Conservation (phyloP, 2,329 filamentous ascomycete species). For the Chaetothyriales sp. region DNA sequence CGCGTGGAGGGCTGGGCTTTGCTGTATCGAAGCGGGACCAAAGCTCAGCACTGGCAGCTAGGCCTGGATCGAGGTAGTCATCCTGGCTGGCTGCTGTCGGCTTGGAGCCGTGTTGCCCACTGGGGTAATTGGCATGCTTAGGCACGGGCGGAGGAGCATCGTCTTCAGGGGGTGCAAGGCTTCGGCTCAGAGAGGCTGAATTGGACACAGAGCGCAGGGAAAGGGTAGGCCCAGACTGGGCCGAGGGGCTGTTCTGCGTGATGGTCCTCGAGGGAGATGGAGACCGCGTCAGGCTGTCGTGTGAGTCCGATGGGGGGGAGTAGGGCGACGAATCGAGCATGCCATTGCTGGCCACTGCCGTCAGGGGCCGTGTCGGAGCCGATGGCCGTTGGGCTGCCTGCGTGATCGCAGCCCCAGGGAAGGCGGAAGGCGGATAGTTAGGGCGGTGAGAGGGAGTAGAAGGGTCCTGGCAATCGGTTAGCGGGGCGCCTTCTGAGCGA, state of each 20-base stretch:
- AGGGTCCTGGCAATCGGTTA: not conserved
- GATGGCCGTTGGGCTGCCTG: constrained; percentile 13
- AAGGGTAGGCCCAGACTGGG: too few species aligned
- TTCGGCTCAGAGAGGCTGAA: not conserved
- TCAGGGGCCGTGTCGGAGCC: constrained; percentile 26
- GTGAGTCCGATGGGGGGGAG: constrained; percentile 38
- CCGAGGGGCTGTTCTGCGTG: constrained; percentile 13
- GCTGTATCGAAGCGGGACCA: constrained; percentile 31
- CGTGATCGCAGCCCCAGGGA: constrained; percentile 1
- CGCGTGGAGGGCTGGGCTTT: constrained; percentile 19
- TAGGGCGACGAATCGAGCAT: constrained; percentile 34
- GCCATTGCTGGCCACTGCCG: constrained; percentile 26
- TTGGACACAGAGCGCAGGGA: not conserved
- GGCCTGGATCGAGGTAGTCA: constrained; percentile 20
- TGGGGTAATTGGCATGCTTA: not conserved
- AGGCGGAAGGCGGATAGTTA: constrained; percentile 11
- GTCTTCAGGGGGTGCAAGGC: not conserved
- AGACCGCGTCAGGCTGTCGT: constrained; percentile 33
- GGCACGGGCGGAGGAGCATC: not conserved
- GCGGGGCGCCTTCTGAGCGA: not conserved
- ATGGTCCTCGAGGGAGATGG: constrained; percentile 22
- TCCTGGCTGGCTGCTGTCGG: not conserved
- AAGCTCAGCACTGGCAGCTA: constrained; percentile 30
- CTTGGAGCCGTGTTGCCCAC: not conserved
- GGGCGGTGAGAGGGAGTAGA: constrained; percentile 3